Conservation (phyloP, 2,329 filamentous ascomycete species). For the Verticillium longisporum region DNA sequence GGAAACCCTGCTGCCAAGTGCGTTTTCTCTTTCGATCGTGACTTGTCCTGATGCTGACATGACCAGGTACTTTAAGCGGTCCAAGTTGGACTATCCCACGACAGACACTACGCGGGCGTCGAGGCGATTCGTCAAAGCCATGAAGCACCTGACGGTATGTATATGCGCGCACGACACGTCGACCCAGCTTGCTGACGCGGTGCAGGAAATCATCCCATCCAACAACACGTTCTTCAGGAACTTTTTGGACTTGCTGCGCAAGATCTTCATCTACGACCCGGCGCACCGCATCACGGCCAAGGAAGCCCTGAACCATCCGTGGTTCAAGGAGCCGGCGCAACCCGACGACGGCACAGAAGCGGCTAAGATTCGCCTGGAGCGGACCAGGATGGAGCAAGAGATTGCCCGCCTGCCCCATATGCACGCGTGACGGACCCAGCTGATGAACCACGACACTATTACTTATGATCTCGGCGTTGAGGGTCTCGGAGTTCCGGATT, state of each 20-base stretch:
- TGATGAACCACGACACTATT: neutral
- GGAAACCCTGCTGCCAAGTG: conserved; percentile 61
- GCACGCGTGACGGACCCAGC: conserved; percentile 5
- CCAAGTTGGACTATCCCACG: conserved; percentile 59
- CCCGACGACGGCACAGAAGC: conserved; percentile 64
- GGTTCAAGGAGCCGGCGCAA: conserved; percentile 58
- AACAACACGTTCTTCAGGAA: conserved; percentile 53
- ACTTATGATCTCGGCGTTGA: conserved; percentile 13
- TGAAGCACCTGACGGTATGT: conserved; percentile 59
- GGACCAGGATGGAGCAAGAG: conserved; percentile 36
- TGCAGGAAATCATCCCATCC: conserved; percentile 57
- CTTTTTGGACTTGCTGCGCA: conserved; percentile 57
- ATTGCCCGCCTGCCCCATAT: conserved; percentile 5
- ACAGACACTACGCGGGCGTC: conserved; percentile 58
- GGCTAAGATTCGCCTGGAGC: conserved; percentile 53
- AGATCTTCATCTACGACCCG: conserved; percentile 64
- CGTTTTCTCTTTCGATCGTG: conserved; percentile 20
- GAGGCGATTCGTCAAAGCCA: conserved; percentile 62
- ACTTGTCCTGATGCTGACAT: conserved; percentile 18
- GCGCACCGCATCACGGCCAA: conserved; percentile 59
- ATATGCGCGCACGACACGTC: neutral
- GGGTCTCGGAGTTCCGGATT: neutral
- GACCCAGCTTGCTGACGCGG: conserved; percentile 6
- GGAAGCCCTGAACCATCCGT: conserved; percentile 58
- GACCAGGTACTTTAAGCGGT: conserved; percentile 58